phyloP scores from a whole-genome alignment of 164 flowering plant species.

The Magnolia kwangsiensis region DNA sequence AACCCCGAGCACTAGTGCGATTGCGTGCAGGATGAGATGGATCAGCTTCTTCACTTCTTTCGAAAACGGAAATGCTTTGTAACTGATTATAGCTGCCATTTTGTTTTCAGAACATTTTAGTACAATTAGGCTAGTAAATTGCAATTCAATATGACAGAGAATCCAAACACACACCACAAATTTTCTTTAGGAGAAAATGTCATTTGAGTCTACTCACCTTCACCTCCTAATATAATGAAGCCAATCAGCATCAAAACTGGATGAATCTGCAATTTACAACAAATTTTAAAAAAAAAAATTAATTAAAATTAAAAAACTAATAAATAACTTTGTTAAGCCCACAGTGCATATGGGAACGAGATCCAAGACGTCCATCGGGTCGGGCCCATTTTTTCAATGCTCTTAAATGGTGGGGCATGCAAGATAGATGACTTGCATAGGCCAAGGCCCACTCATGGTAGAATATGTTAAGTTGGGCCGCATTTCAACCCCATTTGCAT shows the following conservation, averaged over 20 bases:
- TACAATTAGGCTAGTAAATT: not conserved
- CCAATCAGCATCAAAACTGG: conserved; percentile 94
- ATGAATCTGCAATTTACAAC: conserved; percentile 54
- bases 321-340: not conserved
- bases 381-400: not conserved
- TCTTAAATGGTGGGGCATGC: not conserved
- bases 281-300: not conserved
- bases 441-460: no score
- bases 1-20: conserved; percentile 72
- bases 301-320: not conserved
- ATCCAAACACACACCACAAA: not conserved
- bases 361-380: not conserved
- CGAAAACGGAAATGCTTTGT: conserved; percentile 61
- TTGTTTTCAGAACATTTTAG: no score
- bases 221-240: conserved; percentile 82
- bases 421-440: no score
- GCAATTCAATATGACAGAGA: not conserved
- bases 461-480: no score
- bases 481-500: no score
- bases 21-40: conserved; percentile 70
- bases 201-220: conserved; percentile 50
- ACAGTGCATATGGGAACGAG: not conserved
- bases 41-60: conserved; percentile 75
- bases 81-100: conserved; percentile 78
- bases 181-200: not conserved